These are phyloP conservation scores for Candida xiaguanensis DNA, from an alignment of 805 yeast species.

Conservation along the genomic window DNA sequence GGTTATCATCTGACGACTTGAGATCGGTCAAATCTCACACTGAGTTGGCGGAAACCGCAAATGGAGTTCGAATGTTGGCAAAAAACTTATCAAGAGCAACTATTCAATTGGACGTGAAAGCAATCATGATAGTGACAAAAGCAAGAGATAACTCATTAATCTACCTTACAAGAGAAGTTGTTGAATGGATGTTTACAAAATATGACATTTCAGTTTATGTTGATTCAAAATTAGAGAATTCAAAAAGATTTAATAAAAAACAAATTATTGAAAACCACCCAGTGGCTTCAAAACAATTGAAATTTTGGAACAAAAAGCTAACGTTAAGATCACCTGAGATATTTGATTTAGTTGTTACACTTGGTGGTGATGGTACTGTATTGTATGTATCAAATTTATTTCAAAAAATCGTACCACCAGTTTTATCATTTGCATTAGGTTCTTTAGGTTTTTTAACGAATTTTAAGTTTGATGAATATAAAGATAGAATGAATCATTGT, in stretches of 20 bases:
- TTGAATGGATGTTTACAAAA: conserved; percentile 63
- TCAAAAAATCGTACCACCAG: conserved; percentile 47
- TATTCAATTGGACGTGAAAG: conserved; percentile 62
- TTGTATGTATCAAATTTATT: conserved; percentile 40
- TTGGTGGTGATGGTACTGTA: conserved; percentile 48
- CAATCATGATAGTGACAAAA: conserved; percentile 82
- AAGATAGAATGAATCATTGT: conserved; percentile 52
- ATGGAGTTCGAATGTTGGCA: conserved; percentile 74
- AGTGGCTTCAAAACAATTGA: conserved; percentile 42
- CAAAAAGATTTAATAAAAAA: conserved; percentile 59
- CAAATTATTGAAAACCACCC: conserved; percentile 50
- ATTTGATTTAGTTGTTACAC: conserved; percentile 42
- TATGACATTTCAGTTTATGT: conserved; percentile 57
- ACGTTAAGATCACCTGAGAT: conserved; percentile 40
- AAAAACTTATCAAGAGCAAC: conserved; percentile 68
- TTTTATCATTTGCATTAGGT: conserved; percentile 43
- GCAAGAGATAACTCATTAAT: conserved; percentile 80
- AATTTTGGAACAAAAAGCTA: conserved; percentile 67
- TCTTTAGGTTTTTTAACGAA: conserved; percentile 56
- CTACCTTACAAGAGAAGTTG: conserved; percentile 71
- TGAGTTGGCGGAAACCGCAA: conserved; percentile 74
- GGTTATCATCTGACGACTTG: conserved; percentile 39
- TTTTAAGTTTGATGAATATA: conserved; percentile 72
- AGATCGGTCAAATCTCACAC: conserved; percentile 65
- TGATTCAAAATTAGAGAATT: conserved; percentile 60